These are phyloP conservation scores for Fusarium bactridioides DNA, from an alignment of 2,329 filamentous ascomycete genomes.

Conservation along the genomic window DNA sequence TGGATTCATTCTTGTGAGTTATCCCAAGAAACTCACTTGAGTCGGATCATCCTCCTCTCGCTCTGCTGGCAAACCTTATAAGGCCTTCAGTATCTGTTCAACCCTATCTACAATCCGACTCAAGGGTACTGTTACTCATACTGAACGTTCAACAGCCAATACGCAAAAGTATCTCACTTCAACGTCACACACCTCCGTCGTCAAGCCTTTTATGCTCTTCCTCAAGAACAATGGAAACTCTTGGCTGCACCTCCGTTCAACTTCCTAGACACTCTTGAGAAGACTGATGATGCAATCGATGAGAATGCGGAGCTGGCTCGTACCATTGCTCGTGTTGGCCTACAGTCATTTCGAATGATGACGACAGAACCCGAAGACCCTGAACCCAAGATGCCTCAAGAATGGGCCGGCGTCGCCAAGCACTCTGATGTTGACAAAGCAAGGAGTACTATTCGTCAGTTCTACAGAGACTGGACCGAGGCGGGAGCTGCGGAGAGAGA, in stretches of 20 bases:
- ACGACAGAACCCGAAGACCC: conserved; percentile 47
- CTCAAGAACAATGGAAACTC: conserved; percentile 82
- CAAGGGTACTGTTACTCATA: not conserved
- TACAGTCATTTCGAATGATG: conserved; percentile 71
- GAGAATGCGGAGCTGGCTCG: conserved; percentile 84
- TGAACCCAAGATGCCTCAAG: conserved; percentile 59
- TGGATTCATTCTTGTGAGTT: conserved; percentile 78
- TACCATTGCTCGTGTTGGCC: conserved; percentile 74
- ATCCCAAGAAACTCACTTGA: not conserved
- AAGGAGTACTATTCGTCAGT: conserved; percentile 88
- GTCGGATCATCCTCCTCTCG: not conserved
- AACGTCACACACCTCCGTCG: conserved; percentile 91
- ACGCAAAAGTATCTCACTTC: conserved; percentile 83
- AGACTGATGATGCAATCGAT: conserved; percentile 88
- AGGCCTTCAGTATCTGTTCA: not conserved
- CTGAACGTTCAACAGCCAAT: conserved; percentile 67
- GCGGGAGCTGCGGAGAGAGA: conserved; percentile 78
- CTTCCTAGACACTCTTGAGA: conserved; percentile 78
- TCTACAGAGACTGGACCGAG: conserved; percentile 92
- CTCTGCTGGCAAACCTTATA: not conserved
- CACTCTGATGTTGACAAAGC: conserved; percentile 86
- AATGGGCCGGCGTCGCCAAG: conserved; percentile 77
- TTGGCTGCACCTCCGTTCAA: conserved; percentile 84
- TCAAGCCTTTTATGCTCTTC: conserved; percentile 91
- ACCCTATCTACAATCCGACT: fast-evolving